Evolutionary conservation across 805 yeast species (phyloP).

Genomic region (Candida golubevii): DNA sequence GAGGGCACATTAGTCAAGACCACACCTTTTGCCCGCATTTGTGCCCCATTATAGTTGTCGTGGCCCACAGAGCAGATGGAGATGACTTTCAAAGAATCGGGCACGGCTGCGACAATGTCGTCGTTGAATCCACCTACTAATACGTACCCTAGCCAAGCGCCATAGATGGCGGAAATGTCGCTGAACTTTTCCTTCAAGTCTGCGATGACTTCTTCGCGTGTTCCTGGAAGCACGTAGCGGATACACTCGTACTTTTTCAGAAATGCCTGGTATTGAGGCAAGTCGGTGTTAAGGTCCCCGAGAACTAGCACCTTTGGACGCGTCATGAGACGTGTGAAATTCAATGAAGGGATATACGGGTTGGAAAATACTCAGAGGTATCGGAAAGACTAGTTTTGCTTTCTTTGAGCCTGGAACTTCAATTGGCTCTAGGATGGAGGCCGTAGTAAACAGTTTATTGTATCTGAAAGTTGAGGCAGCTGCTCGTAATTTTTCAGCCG

Average conservation of each 20-base stretch:
- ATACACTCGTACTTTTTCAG: slow-evolving; percentile 32
- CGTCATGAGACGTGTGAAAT: neutral
- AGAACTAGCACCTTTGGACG: slow-evolving; percentile 42
- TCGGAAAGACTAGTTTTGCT: too few species aligned
- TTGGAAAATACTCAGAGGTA: too few species aligned
- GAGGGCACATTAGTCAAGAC: slow-evolving; percentile 55
- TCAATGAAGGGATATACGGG: too few species aligned
- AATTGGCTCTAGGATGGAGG: too few species aligned
- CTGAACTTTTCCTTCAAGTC: slow-evolving; percentile 39
- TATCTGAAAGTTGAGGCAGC: too few species aligned
- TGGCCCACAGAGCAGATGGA: slow-evolving; percentile 56
- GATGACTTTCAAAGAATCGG: slow-evolving; percentile 43
- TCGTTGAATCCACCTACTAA: slow-evolving; percentile 47
- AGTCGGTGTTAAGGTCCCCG: slow-evolving; percentile 44
- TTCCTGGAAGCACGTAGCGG: slow-evolving; percentile 35
- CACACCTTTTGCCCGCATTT: slow-evolving; percentile 41
- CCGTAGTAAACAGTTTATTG: too few species aligned
- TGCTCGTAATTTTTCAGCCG: too few species aligned
- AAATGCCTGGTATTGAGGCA: slow-evolving; percentile 46
- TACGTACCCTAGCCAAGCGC: slow-evolving; percentile 55
- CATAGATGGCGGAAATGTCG: slow-evolving; percentile 50
- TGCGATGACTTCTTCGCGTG: slow-evolving; percentile 37
- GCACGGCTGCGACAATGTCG: slow-evolving; percentile 42
- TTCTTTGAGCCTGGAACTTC: too few species aligned
- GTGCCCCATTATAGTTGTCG: slow-evolving; percentile 45